Percentiles rank a stretch among this genome's conserved stretches.
Evolutionary conservation across 148 eudicot species (phyloP).

Genomic region (Cornus florida): DNA sequence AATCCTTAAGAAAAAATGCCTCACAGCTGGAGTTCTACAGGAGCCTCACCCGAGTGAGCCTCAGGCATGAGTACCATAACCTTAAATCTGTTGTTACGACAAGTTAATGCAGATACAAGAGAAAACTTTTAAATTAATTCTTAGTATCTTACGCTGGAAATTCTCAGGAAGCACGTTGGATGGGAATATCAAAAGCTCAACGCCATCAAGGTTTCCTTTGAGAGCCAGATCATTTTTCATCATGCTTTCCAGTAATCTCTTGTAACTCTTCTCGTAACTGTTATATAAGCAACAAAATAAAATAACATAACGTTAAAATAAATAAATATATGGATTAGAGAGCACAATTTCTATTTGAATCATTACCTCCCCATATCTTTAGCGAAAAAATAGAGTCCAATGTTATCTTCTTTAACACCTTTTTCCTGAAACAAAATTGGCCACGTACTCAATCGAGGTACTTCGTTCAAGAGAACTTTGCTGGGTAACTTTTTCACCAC

Average conservation of each 20-base stretch:
- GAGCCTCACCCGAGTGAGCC: conserved; percentile 1
- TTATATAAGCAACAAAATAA: conserved; percentile 17
- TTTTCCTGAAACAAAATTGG: conserved; percentile 72
- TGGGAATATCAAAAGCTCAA: conserved; percentile 86
- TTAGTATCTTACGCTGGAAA: conserved; percentile 59
- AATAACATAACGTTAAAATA: background rate
- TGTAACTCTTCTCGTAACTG: conserved; percentile 86
- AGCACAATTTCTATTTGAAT: background rate
- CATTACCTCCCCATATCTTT: conserved; percentile 77
- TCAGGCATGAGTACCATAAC: background rate
- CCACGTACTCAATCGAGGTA: conserved; percentile 74
- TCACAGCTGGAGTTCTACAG: background rate
- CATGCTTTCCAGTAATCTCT: conserved; percentile 68
- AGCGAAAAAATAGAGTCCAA: conserved; percentile 89
- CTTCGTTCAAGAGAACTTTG: conserved; percentile 63
- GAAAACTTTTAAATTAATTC: conserved; percentile 6
- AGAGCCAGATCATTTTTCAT: conserved; percentile 85
- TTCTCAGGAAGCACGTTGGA: conserved; percentile 78
- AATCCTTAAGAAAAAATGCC: background rate
- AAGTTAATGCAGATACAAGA: background rate
- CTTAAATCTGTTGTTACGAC: background rate
- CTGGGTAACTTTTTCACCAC: conserved; percentile 62
- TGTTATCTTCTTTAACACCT: conserved; percentile 70
- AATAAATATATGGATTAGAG: background rate
- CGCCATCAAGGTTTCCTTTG: conserved; percentile 64